Evolutionary conservation across 495 filamentous ascomycete species (phyloP).

Genomic region (Penicillium crystallinum): DNA sequence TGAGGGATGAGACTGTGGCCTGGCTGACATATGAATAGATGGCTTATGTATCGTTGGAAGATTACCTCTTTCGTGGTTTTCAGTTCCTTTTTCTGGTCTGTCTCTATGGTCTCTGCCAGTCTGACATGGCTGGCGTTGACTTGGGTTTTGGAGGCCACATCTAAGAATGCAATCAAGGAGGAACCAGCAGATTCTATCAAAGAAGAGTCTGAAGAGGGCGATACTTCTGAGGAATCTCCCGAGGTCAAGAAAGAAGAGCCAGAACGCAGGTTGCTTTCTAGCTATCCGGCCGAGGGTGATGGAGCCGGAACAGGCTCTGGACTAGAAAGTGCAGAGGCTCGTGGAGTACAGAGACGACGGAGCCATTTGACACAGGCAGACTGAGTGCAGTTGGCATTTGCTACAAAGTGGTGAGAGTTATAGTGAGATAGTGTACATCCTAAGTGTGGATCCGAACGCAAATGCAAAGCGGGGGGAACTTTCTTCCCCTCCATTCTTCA

Average conservation of each 20-base stretch:
- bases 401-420: not conserved
- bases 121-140: conserved; percentile 53
- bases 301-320: conserved; percentile 29
- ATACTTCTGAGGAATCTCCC: conserved; percentile 9
- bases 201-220: conserved; percentile 21
- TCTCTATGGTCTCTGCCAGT: conserved; percentile 57
- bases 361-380: conserved; percentile 23
- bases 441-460: not conserved
- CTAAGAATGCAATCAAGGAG: conserved; percentile 24
- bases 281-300: conserved; percentile 12
- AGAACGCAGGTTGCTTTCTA: conserved; percentile 16
- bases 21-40: conserved; percentile 38
- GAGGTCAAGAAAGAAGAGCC: conserved; percentile 21
- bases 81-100: conserved; percentile 65
- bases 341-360: conserved; percentile 33
- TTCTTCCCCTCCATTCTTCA: conserved; percentile 15
- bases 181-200: conserved; percentile 25
- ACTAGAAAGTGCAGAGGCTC: conserved; percentile 28
- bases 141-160: conserved; percentile 26
- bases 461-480: conserved; percentile 9
- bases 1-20: not conserved
- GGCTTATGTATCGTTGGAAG: conserved; percentile 80
- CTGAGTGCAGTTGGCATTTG: not conserved
- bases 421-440: not conserved
- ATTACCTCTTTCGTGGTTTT: conserved; percentile 62